Evolutionary conservation across 2,329 filamentous ascomycete genomes (phyloP).

Genomic region (Penicillium sp.): DNA sequence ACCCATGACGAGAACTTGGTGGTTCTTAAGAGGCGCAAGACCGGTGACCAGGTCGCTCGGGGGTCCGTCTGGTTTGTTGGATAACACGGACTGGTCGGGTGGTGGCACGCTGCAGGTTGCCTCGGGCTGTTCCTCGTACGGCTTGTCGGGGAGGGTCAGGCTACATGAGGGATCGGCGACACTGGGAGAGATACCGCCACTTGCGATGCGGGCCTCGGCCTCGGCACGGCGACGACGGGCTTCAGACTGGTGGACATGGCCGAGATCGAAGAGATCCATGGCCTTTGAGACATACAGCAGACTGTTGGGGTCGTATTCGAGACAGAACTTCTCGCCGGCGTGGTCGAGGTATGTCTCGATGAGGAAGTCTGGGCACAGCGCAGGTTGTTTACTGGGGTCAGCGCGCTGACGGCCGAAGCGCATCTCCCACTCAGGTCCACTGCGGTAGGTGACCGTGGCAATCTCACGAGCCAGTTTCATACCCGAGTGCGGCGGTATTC

Average conservation of each 20-base stretch:
- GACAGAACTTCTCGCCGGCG: conserved; percentile 94
- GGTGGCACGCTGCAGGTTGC: conserved; percentile 39
- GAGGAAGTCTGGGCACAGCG: conserved; percentile 92
- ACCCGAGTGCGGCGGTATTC: conserved; percentile 82
- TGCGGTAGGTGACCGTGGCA: conserved; percentile 93
- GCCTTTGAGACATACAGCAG: conserved; percentile 95
- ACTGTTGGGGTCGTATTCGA: conserved; percentile 95
- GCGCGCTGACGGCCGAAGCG: conserved; percentile 84
- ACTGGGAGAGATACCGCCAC: conserved; percentile 34
- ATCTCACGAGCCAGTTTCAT: conserved; percentile 99
- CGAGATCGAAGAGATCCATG: conserved; percentile 96
- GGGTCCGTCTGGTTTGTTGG: conserved; percentile 43
- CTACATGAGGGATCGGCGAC: conserved; percentile 58
- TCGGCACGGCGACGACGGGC: conserved; percentile 58
- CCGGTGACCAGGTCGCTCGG: conserved; percentile 76
- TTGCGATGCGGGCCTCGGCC: conserved; percentile 55
- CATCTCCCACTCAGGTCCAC: conserved; percentile 95
- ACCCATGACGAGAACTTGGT: conserved; percentile 81
- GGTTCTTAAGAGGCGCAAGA: conserved; percentile 64
- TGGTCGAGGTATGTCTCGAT: conserved; percentile 98
- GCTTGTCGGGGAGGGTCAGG: conserved; percentile 72
- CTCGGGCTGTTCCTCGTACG: conserved; percentile 80
- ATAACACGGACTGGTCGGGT: conserved; percentile 28
- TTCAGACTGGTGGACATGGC: conserved; percentile 61
- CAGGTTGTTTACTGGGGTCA: conserved; percentile 78